Conservation (phyloP, 257 asterid species). For the Avicennia marina region DNA sequence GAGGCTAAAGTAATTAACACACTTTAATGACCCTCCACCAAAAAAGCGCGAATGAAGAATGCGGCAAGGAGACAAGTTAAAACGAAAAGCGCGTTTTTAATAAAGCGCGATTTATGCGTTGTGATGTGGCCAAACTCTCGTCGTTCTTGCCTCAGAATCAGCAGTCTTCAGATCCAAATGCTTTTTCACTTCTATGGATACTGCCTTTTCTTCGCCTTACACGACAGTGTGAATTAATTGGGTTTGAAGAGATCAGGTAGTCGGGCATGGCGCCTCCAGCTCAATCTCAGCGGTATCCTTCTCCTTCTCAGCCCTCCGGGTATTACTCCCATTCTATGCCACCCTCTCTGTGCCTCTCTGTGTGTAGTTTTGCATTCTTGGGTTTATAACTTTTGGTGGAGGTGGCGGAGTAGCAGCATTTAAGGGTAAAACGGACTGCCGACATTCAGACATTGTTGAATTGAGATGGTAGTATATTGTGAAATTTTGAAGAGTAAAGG, state of each 20-base stretch:
- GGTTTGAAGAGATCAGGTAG: neutral
- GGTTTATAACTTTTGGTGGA: slow-evolving; percentile 1
- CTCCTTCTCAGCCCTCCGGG: slow-evolving; percentile 99
- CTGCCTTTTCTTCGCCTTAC: neutral
- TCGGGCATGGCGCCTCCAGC: slow-evolving; percentile 75
- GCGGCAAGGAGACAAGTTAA: too few species aligned
- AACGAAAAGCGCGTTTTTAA: too few species aligned
- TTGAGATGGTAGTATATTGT: slow-evolving; percentile 8
- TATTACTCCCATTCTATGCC: slow-evolving; percentile 24
- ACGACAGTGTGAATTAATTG: slow-evolving; percentile 9
- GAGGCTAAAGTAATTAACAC: too few species aligned
- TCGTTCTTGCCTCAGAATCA: too few species aligned
- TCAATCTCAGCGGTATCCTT: slow-evolving; percentile 73
- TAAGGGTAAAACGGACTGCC: neutral
- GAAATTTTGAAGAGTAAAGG: neutral
- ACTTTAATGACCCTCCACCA: too few species aligned
- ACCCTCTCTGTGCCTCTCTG: neutral
- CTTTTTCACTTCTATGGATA: too few species aligned
- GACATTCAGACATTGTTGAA: neutral
- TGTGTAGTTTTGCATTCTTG: neutral
- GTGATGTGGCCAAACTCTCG: too few species aligned
- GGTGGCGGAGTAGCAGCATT: slow-evolving; percentile 6
- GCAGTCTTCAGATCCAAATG: neutral
- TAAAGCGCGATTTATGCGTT: too few species aligned
- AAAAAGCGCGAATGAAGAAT: too few species aligned